Percentiles rank a stretch among this genome's conserved stretches.
Evolutionary conservation across 768 basidiomycete genomes (phyloP).

Genomic region (Flagelloscypha sp.): DNA sequence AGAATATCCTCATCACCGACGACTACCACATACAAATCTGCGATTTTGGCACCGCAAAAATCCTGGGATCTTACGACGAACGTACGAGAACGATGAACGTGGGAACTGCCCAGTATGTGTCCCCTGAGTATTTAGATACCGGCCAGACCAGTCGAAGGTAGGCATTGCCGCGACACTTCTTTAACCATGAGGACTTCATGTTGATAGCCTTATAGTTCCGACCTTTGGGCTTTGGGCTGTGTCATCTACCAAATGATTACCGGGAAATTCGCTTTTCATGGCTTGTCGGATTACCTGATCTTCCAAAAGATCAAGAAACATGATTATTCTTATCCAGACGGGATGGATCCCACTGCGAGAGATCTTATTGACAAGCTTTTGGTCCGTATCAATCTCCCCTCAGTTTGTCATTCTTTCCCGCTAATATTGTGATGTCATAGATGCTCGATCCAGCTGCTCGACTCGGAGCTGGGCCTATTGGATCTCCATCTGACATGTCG

Average conservation of each 20-base stretch:
- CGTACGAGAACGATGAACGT: conserved; percentile 53
- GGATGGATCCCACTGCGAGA: conserved; percentile 73
- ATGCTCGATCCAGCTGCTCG: conserved; percentile 51
- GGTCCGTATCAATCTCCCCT: conserved; percentile 44
- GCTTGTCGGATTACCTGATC: conserved; percentile 85
- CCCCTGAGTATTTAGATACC: conserved; percentile 73
- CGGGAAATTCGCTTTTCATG: conserved; percentile 88
- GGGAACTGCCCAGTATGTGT: conserved; percentile 85
- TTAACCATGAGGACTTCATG: conserved; percentile 1
- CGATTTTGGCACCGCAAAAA: conserved; percentile 91
- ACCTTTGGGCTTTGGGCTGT: conserved; percentile 94
- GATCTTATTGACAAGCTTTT: conserved; percentile 75
- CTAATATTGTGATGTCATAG: conserved; percentile 26
- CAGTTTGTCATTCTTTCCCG: neutral
- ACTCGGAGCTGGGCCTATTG: conserved; percentile 46
- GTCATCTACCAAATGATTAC: conserved; percentile 90
- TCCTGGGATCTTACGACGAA: conserved; percentile 51
- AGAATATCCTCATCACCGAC: conserved; percentile 85
- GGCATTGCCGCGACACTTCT: conserved; percentile 10
- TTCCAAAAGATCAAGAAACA: conserved; percentile 90
- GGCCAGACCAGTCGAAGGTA: conserved; percentile 75
- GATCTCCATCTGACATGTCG: conserved; percentile 26
- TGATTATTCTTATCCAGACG: conserved; percentile 81
- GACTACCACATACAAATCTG: conserved; percentile 88
- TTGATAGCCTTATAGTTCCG: conserved; percentile 50